Evolutionary conservation across 805 yeast species (phyloP), one percentile per base, ranked within the genome.

Genomic region (Cyberlindnera petersonii): DNA sequence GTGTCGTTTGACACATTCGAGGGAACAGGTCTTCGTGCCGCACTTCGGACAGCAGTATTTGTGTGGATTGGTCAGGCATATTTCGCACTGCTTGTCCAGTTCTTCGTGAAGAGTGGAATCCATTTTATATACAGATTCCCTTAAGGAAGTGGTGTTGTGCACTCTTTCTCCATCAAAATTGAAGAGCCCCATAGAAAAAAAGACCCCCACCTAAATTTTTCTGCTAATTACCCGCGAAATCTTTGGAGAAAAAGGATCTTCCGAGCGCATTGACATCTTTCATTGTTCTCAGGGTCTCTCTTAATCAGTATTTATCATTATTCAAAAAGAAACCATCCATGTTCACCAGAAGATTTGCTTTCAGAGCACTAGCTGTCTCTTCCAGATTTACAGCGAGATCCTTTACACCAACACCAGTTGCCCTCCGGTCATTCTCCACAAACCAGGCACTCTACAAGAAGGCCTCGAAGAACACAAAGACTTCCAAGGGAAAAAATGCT

Each of bases 21-120:
- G 55, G 0, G 84, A 77, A 56, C 97, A 89, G 0, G 91, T 82
- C 40, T 63, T 69, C 5, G 65, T 58, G 6, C 64, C 62, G 55
- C 97, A 89, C 14, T 82, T 80, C 0, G 96, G 96, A 58, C 97
- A 89, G 11, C 71, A 77, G 57, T 89, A 89, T 52, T 80, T 83
- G 40, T 69, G 65, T 19, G 49, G 57, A 5, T 63, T 52, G 15
- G 50, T 51, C 9, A 59, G 55, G 47, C 85, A 79, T 14, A 75
- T 62, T 40, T 60, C 66, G 48, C 83, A 79, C n/a, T 52, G 43
- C 6, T 39, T 37, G 8, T 27, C 24, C 4, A 40, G 26, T 13
- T 43, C 50, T 21, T 33, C 24, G 6, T 26, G 16, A 15, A 32
- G 23, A 9, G 39, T 11, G n/a, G 18, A 14, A 16, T 24, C 35